Base-by-base conservation (phyloP, 148 eudicot species). In the Rheum nobile region DNA sequence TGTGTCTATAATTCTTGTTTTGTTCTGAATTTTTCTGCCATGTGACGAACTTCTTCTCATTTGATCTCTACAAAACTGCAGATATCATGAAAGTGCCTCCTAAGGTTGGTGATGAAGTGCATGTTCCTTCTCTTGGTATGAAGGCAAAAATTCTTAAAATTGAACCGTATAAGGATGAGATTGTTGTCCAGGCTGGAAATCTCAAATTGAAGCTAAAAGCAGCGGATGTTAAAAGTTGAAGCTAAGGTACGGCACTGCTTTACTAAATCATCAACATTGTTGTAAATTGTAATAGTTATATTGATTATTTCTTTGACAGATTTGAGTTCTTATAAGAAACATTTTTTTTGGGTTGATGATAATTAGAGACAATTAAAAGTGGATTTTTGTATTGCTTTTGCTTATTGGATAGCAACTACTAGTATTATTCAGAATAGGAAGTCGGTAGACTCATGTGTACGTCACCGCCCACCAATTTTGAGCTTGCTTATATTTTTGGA, bases 151-250 rank as follows among this genome's bases (percentile, higher is more conserved):
- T 93, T 35, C 75, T 93, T 71, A 80, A 82, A 80, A 84, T 91
- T 76, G 97, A 89, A 54, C 87, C 85, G 26, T 84, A 92, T 8
- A 91, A 87, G 84, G 83, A 79, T 67, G 95, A 88, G 75, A 42
- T 88, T 48, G 72, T 89, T 38, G 97, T 93, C 78, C 97, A 88
- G 84, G 89, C 86, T 59, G 98, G 98, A 73, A 79, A 72, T 63
- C 75, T 93, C 83, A 93, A 86, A 83, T 42, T 93, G 84, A 93
- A 93, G 83, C 74, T 91, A 78, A 91, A 84, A 76, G 65, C 89
- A 48, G 83, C 79, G 38, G 98, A 87, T 79, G 55, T 92, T 21
- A 71, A 79, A 63, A 73, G 65, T 75, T 87, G 85, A 87, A 17
- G 35, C 70, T 24, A 32, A 65, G 41, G 41, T 65, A 65, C 70